phyloP scores from a whole-genome alignment of 495 filamentous ascomycete species.

The Penicillium goetzii region DNA sequence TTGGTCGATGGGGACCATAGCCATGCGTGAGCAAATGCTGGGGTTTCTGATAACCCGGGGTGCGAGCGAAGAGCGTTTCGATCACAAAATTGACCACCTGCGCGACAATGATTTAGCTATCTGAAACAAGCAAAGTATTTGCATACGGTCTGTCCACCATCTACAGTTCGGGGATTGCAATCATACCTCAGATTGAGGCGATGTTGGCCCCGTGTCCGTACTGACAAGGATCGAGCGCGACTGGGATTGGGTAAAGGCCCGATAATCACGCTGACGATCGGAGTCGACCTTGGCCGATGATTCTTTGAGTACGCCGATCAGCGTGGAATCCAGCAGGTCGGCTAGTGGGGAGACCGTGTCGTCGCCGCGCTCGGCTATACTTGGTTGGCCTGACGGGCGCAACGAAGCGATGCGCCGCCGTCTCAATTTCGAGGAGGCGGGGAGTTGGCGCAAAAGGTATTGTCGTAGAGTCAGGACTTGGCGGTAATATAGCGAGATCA shows the following conservation, averaged over 20 bases:
- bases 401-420: constrained; percentile 52
- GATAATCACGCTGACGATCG: constrained; percentile 58
- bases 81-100: constrained; percentile 88
- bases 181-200: constrained; percentile 64
- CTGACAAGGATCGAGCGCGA: constrained; percentile 38
- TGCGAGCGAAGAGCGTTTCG: constrained; percentile 69
- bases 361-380: constrained; percentile 1
- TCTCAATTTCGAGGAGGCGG: constrained; percentile 54
- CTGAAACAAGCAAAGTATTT: constrained; percentile 1
- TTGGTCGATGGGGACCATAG: constrained; percentile 54
- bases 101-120: constrained; percentile 28
- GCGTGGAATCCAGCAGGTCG: constrained; percentile 65
- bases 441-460: constrained; percentile 64
- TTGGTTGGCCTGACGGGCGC: neutral
- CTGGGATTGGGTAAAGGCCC: constrained; percentile 67
- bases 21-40: constrained; percentile 81
- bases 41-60: constrained; percentile 53
- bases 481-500: constrained; percentile 76
- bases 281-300: constrained; percentile 39
- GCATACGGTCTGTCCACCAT: neutral
- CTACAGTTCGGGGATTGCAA: neutral
- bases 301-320: constrained; percentile 59
- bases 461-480: constrained; percentile 69
- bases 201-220: constrained; percentile 43
- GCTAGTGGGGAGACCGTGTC: constrained; percentile 38